A percentile compares a stretch with the other conserved stretches of the same genome.
Evolutionary conservation across 2,329 filamentous ascomycete genomes (phyloP).

Genomic region (Fusarium anthophilum): DNA sequence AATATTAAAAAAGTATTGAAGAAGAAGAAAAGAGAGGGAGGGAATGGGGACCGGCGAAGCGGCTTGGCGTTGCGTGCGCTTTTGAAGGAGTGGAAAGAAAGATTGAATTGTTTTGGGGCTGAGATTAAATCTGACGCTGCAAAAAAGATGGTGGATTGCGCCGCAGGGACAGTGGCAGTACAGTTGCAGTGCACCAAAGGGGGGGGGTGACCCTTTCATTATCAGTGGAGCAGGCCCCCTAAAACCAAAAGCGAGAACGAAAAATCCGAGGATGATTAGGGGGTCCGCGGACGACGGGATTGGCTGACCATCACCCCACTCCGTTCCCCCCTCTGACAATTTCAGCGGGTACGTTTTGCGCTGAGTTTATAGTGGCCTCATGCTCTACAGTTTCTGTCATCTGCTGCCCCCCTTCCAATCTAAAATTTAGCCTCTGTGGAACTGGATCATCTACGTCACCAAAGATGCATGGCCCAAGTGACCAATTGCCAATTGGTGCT

Average conservation of each 20-base stretch:
- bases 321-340: neutral
- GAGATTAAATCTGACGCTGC: conserved; percentile 3
- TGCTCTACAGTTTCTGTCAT: neutral
- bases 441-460: conserved; percentile 12
- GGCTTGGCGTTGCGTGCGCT: neutral
- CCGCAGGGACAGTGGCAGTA: neutral
- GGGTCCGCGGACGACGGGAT: conserved; percentile 1
- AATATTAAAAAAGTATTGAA: neutral
- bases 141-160: neutral
- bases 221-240: neutral
- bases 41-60: neutral
- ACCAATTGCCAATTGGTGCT: neutral
- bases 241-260: neutral
- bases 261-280: conserved; percentile 10
- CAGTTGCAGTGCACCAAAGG: neutral
- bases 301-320: conserved; percentile 2
- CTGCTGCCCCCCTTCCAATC: neutral
- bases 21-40: neutral
- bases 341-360: neutral
- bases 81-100: conserved; percentile 9
- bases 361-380: neutral
- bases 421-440: neutral
- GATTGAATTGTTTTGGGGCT: neutral
- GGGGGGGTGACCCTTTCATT: conserved; percentile 16
- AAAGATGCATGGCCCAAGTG: neutral